Base-by-base conservation (phyloP, 1,139 yeast species). In the Yamadazyma blattariae region DNA sequence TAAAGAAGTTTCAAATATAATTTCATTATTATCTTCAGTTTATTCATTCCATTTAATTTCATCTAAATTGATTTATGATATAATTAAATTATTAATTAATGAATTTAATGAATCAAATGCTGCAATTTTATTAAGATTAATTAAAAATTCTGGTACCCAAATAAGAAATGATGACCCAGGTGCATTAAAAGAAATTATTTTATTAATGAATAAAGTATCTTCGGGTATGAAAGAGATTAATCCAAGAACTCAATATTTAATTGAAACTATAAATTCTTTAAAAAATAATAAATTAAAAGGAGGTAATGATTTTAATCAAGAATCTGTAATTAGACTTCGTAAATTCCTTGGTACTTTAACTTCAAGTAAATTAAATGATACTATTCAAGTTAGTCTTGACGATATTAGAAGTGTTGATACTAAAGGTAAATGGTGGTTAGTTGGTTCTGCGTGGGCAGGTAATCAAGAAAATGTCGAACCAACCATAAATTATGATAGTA, bases 371-470 rank as follows among this genome's bases (percentile, higher is more conserved):
- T 59, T 65, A 29, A 64, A 67, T 26, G 98, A 92, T 36, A 87
- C 98, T 1, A 69, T 94, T 22, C 89, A 86, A 48, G 97, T 92
- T 1, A 68, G 88, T 2, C 65, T 94, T 23, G 82, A 78, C 32
- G 99, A 94, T 61, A 89, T 94, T 39, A 78, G 77, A 33, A 78
- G 77, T 43, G 73, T 87, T 20, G 86, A 81, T 10, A 76, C 82
- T 0, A 76, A 80, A 44, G 98, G 98, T 37, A 92, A 90, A 58
- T 94, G 99, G 99, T 94, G 98, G 99, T 69, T 92, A 29, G 90
- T 94, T 25, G 98, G 99, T 30, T 86, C 97, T 3, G 96, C 98
- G 0, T 92, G 97, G 97, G 85, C 79, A 51, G 90, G 90, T 1
- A 51, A 54, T 33, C 71, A 69, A 22, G 26, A 54, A 4, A 61